Evolutionary conservation across 179 eudicot genomes (phyloP), one percentile per base, ranked within the genome.

Genomic region (Heliamphora pulchella): DNA sequence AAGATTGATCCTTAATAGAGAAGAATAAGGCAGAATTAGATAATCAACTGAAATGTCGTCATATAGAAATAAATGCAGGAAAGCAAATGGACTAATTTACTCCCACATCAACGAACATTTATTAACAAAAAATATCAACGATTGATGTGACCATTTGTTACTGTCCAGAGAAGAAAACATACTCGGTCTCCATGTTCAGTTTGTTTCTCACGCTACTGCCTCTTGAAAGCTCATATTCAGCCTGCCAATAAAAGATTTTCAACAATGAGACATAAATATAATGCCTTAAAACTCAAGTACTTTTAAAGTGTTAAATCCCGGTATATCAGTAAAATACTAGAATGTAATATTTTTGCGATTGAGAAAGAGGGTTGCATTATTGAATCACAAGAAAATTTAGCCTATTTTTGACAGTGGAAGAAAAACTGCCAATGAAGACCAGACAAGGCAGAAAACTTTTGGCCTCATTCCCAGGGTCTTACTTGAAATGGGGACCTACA

Each of bases 171-270:
- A 72, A 65, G 71, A 66, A 83, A 82, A 64, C 97, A 79, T 92
- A 96, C 99, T 94, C 99, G 18, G 81, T 80, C 81, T 94, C 95
- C 86, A 92, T 78, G 84, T 86, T 91, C 84, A 94, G 82, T 84
- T 90, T 96, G 78, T 87, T 89, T 86, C 94, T 89, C 77, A 89
- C 84, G 78, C 91, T 90, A 85, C 85, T 87, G 79, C 93, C 90
- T 82, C 87, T 90, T 78, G 90, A 83, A 81, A 96, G 90, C 84
- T 94, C 97, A 78, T 78, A 86, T 76, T 92, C 98, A 43, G 91
- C 98, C 99, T 96, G 91, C 66, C 47, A 55, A 54, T 51, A 58
- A 31, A 18, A 58, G 68, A 75, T 71, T 39, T 64, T 53, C 2
- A 72, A 55, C 11, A 55, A 13, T 44, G 57, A 79, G 61, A 58